Evolutionary conservation across 352 stramenopile species (phyloP).

Genomic region (Phytophthora sp.): DNA sequence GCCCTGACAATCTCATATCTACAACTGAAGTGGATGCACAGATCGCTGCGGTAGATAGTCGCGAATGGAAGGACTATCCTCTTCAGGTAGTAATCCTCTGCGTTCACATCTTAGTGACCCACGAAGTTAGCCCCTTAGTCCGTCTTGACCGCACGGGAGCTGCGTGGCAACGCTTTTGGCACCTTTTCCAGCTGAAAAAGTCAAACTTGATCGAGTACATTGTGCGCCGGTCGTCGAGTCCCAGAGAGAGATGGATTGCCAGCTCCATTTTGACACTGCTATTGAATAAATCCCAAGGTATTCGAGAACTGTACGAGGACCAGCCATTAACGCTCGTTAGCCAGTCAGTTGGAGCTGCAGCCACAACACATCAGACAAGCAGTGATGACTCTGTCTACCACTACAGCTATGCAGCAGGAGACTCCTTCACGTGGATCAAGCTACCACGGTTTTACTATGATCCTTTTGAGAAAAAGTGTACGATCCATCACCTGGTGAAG

Average conservation of each 20-base stretch:
- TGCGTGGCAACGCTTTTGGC: slow-evolving; percentile 59
- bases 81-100: slow-evolving; percentile 66
- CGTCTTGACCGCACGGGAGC: slow-evolving; percentile 42
- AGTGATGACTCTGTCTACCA: slow-evolving; percentile 43
- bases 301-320: slow-evolving; percentile 61
- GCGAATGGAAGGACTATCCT: slow-evolving; percentile 49
- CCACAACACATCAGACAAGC: slow-evolving; percentile 15
- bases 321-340: slow-evolving; percentile 24
- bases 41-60: neutral
- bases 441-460: slow-evolving; percentile 70
- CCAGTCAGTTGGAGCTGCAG: slow-evolving; percentile 17
- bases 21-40: slow-evolving; percentile 7
- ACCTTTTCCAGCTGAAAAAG: slow-evolving; percentile 53
- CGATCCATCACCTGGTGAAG: slow-evolving; percentile 65
- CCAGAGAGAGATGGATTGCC: slow-evolving; percentile 44
- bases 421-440: slow-evolving; percentile 70
- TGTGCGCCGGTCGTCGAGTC: slow-evolving; percentile 29
- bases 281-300: slow-evolving; percentile 50
- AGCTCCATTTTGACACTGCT: slow-evolving; percentile 57
- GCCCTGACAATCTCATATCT: neutral
- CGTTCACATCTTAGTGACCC: slow-evolving; percentile 63
- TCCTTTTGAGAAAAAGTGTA: slow-evolving; percentile 56
- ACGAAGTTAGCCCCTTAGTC: slow-evolving; percentile 51
- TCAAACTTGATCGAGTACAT: slow-evolving; percentile 54
- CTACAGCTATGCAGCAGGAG: slow-evolving; percentile 50